Conservation (phyloP, 176 grass and related monocot species). For the Zoysia japonica region DNA sequence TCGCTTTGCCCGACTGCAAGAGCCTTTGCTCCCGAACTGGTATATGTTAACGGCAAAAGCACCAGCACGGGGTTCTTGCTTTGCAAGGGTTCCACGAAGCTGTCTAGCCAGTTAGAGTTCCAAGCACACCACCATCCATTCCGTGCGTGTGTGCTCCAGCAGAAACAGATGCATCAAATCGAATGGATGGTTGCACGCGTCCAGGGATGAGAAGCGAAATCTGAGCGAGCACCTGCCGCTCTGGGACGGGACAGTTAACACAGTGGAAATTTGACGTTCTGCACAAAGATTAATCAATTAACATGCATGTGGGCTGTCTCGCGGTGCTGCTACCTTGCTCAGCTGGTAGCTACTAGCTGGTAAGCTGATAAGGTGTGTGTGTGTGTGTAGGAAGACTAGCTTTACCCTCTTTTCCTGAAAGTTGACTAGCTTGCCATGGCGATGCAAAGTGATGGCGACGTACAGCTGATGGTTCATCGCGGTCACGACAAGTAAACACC, state of each 20-base stretch:
- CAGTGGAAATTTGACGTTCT: constrained; percentile 22
- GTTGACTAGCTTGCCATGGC: constrained; percentile 10
- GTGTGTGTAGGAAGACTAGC: background rate
- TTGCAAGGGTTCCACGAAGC: background rate
- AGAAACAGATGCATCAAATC: background rate
- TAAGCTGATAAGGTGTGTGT: background rate
- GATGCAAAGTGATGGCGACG: background rate
- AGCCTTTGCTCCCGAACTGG: constrained; percentile 20
- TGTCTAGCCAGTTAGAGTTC: background rate
- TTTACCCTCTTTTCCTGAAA: constrained; percentile 10
- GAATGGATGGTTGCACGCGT: constrained; percentile 33
- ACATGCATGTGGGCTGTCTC: constrained; percentile 3
- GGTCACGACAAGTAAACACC: constrained; percentile 2
- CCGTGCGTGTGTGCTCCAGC: background rate
- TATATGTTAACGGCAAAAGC: constrained; percentile 24
- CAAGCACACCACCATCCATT: too few relatives aligned
- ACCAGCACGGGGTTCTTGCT: background rate
- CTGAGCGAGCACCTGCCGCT: constrained; percentile 18
- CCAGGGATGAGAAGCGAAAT: constrained; percentile 11
- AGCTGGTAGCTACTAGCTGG: background rate
- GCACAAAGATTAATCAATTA: background rate
- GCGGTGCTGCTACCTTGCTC: background rate
- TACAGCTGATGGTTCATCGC: background rate
- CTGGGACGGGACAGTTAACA: background rate
- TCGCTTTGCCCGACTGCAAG: constrained; percentile 34